These are phyloP conservation scores for Xylaria hypoxylon DNA, from an alignment of 2,329 filamentous ascomycete species.

Conservation along the genomic window DNA sequence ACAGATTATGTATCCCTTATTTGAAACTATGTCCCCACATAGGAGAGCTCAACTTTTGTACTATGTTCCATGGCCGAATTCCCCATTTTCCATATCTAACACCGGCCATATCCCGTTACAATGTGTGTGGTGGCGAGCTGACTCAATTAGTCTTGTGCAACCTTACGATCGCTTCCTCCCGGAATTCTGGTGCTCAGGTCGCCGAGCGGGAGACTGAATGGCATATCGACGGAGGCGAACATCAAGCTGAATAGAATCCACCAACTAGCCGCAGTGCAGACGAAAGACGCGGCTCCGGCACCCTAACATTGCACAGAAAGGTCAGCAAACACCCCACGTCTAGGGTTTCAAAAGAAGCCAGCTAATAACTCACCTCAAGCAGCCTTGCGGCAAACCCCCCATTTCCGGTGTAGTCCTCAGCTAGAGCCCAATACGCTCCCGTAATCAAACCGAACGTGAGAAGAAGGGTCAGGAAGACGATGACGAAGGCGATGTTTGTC, in stretches of 20 bases:
- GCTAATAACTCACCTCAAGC: conserved; percentile 43
- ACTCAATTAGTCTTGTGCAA: conserved; percentile 24
- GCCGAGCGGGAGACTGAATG: conserved; percentile 39
- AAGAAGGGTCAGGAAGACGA: conserved; percentile 75
- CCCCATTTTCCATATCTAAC: conserved; percentile 1
- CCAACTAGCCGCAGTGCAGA: conserved; percentile 40
- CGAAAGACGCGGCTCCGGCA: conserved; percentile 39
- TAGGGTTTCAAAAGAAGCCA: background rate
- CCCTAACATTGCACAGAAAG: conserved; percentile 19
- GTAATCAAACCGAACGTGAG: conserved; percentile 70
- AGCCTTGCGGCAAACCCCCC: conserved; percentile 47
- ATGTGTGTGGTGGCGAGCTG: background rate
- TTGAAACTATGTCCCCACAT: background rate
- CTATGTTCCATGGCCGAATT: background rate
- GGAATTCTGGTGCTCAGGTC: conserved; percentile 41
- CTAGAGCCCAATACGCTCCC: conserved; percentile 69
- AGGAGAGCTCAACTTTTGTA: background rate
- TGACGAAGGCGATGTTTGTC: conserved; percentile 77
- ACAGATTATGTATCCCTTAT: background rate
- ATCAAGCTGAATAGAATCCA: conserved; percentile 40
- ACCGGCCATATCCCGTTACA: background rate
- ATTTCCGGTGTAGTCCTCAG: conserved; percentile 54
- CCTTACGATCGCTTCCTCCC: conserved; percentile 35
- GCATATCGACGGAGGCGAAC: conserved; percentile 42
- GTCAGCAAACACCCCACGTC: conserved; percentile 10